phyloP scores from a whole-genome alignment of 331 rosid genomes.

The Quercus tomentella region DNA sequence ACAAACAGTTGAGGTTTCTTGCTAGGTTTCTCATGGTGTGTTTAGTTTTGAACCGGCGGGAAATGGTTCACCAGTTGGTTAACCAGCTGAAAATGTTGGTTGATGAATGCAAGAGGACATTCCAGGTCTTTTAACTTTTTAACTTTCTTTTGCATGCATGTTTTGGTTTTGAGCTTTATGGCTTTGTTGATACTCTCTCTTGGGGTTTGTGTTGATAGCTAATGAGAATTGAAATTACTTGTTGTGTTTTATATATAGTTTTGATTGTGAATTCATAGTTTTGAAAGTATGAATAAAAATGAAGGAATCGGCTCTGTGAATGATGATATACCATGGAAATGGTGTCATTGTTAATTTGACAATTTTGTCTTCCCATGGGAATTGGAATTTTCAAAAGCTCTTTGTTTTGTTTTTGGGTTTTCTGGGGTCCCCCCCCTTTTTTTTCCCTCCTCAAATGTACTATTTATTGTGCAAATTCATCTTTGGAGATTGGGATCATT shows the following conservation, averaged over 20 bases:
- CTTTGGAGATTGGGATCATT: background rate
- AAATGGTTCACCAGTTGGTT: constrained; percentile 71
- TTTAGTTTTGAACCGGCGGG: constrained; percentile 67
- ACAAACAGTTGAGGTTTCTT: constrained; percentile 76
- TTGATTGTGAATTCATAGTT: background rate
- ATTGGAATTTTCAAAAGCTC: background rate
- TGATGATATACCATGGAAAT: background rate
- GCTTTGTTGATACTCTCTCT: background rate
- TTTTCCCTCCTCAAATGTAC: background rate
- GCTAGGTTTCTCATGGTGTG: constrained; percentile 86
- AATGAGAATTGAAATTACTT: background rate
- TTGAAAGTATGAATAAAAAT: background rate
- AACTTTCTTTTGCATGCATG: background rate
- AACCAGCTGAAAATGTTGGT: constrained; percentile 66
- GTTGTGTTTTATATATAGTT: background rate
- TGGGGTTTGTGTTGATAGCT: background rate
- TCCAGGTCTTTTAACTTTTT: constrained; percentile 48
- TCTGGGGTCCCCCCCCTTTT: no score
- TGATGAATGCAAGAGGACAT: constrained; percentile 83
- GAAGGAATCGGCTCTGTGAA: background rate
- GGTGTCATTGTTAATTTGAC: background rate
- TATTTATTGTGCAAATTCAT: background rate
- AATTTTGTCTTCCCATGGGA: background rate
- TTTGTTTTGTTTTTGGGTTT: background rate
- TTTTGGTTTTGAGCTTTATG: background rate